Base-by-base conservation (phyloP, 164 flowering plant species). In the Kingdonia uniflora region DNA sequence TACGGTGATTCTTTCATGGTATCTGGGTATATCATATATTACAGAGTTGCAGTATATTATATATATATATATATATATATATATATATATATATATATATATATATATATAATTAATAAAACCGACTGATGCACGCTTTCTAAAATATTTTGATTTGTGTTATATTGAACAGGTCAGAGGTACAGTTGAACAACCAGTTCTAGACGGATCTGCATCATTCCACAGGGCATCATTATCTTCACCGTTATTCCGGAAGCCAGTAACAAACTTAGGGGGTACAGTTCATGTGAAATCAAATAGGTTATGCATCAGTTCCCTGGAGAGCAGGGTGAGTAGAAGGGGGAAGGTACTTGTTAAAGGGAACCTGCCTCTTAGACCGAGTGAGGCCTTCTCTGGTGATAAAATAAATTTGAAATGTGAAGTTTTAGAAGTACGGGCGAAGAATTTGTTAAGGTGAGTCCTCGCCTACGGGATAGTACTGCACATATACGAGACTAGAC, bases 381-480 rank as follows among this genome's bases (percentile, higher is more conserved):
- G 68, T 69, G 95, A 89, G 68, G 74, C 72, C 52, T 73, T 75
- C 17, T 67, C 76, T 53, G 80, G 71, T 57, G 99, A 94, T 65
- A 82, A 79, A 76, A 79, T 94, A 64, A 92, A 94, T 64, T 59
- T 94, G 65, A 94, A 89, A 68, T 94, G 99, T 74, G 99, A 94
- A 67, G 84, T 74, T 63, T 63, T 94, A 20, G 99, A 94, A 81
- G 95, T 94, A 13, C 84, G 77, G 35, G 96, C 97, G 57, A 86
- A 87, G 68, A 82, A 89, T 70, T 69, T 89, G 43, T 64, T 94
- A 46, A 88, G 99, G 99, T 94, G 53, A 19, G 20, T 26, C 26
- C 17, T 54, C 20, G 8, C 35, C 35, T 3, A 29, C 35, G 8
- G 35, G 8, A 29, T 29, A 29, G 6, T 29, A 29, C 35, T 29